Conservation (phyloP, 305 asterid genomes). For the Fraxinus ornus region DNA sequence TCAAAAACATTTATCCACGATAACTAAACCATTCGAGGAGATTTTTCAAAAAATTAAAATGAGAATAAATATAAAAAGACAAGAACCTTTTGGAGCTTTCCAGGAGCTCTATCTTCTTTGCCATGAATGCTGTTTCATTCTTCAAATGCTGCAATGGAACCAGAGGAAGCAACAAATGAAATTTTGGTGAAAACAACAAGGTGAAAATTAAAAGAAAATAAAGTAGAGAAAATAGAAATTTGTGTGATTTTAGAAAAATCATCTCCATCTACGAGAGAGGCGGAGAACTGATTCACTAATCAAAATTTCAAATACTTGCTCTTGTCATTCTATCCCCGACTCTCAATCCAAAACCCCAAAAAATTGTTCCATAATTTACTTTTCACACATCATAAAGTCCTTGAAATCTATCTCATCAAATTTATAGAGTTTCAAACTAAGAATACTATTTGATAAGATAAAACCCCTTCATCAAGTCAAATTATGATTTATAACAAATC, state of each 20-base stretch:
- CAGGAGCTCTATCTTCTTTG: slow-evolving; percentile 27
- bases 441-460: neutral
- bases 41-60: neutral
- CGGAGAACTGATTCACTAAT: neutral
- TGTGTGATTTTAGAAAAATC: neutral
- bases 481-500: neutral
- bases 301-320: neutral
- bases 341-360: neutral
- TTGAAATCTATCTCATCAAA: neutral
- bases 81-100: slow-evolving; percentile 26
- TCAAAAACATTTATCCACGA: neutral
- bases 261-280: neutral
- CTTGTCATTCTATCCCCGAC: neutral
- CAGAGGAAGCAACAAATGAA: neutral
- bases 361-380: neutral
- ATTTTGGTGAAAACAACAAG: neutral
- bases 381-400: neutral
- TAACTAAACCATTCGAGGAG: neutral
- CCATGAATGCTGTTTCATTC: slow-evolving; percentile 26
- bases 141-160: slow-evolving; percentile 23
- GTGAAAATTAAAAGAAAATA: neutral
- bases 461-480: neutral
- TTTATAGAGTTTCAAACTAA: neutral
- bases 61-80: neutral
- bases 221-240: neutral